Percentiles rank a stretch among this genome's conserved stretches.
These are phyloP conservation scores for Helianthus tuberosus DNA, from an alignment of 129 eudicot genomes.

Conservation along the genomic window DNA sequence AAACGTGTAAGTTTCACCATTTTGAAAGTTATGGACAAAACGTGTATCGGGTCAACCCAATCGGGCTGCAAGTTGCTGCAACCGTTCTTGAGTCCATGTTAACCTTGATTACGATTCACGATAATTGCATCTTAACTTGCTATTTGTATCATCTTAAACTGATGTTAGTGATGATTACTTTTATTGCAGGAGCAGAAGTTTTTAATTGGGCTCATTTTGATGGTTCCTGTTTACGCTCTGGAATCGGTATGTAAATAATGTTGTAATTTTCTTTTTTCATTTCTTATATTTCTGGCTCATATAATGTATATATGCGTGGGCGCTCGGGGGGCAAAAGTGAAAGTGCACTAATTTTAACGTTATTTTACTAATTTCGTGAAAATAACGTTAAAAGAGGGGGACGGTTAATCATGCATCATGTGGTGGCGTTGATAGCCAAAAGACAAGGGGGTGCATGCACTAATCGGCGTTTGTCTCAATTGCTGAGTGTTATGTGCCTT, in stretches of 20 bases:
- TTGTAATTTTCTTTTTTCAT: constrained; percentile 7
- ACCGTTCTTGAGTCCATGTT: constrained; percentile 1
- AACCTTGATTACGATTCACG: not conserved
- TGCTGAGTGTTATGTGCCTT: no score
- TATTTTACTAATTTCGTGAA: no score
- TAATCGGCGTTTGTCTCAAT: no score
- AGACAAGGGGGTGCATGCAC: no score
- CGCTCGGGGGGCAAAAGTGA: no score
- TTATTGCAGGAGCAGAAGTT: constrained; percentile 82
- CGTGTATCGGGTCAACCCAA: not conserved
- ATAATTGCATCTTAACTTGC: constrained; percentile 8
- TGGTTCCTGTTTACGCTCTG: constrained; percentile 92
- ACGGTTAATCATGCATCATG: no score
- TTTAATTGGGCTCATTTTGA: constrained; percentile 71
- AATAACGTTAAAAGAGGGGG: no score
- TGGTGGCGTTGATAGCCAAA: no score
- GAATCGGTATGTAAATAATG: constrained; percentile 55
- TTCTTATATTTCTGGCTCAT: constrained; percentile 20
- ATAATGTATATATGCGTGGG: no score
- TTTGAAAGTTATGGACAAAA: not conserved
- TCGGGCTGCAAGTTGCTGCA: not conserved
- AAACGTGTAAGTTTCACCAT: not conserved
- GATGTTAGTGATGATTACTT: constrained; percentile 18
- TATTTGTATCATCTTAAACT: constrained; percentile 12
- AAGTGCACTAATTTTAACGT: no score